Conservation (phyloP, 352 stramenopile genomes). For the Phytopythium oedochilum region DNA sequence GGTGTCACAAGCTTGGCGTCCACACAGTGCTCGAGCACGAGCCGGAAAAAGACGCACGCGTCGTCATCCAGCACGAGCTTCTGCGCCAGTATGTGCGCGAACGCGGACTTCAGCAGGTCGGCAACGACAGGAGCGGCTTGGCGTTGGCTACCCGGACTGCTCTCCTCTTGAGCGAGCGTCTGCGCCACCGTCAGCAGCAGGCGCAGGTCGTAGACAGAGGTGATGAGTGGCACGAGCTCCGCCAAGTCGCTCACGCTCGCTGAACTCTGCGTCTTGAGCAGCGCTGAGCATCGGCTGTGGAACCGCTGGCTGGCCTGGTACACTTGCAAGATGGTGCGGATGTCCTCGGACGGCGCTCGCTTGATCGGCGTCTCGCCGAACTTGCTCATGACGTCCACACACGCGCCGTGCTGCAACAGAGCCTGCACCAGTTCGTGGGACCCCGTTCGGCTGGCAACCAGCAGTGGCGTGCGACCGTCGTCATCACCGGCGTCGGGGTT, state of each 20-base stretch:
- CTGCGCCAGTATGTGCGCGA: conserved; percentile 18
- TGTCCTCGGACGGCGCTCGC: background rate
- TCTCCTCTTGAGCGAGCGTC: background rate
- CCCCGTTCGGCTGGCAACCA: background rate
- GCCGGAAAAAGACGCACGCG: conserved; percentile 26
- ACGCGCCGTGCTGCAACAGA: conserved; percentile 2
- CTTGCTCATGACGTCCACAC: conserved; percentile 4
- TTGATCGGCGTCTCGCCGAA: conserved; percentile 2
- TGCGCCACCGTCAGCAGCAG: conserved; percentile 16
- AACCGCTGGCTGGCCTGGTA: conserved; percentile 6
- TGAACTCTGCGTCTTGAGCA: conserved; percentile 7
- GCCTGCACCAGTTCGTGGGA: conserved; percentile 3
- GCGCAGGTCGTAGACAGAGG: conserved; percentile 28
- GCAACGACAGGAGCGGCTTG: background rate
- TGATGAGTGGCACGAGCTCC: conserved; percentile 21
- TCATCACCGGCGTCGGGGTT: conserved; percentile 4
- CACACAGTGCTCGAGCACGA: conserved; percentile 18
- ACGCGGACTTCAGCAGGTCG: conserved; percentile 13
- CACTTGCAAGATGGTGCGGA: background rate
- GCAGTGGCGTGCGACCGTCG: conserved; percentile 2
- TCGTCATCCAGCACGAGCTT: conserved; percentile 28
- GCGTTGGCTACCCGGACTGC: background rate
- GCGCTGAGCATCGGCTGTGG: background rate
- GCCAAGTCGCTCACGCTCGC: conserved; percentile 7
- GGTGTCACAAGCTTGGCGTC: conserved; percentile 8